Base-by-base conservation (phyloP, 208 protist species). In the Herpetomonas muscarum region DNA sequence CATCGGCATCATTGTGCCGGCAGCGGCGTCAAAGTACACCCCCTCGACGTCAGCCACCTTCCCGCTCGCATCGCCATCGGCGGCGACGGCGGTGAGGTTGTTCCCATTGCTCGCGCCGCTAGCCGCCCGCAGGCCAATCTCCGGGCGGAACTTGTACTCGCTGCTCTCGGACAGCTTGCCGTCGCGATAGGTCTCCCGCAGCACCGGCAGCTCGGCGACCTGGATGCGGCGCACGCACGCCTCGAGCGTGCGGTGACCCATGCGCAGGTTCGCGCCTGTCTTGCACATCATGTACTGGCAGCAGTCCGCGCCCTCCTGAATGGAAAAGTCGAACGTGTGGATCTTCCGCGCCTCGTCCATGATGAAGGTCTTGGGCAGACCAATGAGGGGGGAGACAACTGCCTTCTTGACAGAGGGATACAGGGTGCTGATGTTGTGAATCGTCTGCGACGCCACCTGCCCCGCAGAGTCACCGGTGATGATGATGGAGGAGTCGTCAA, bases 211-310 rank as follows among this genome's bases (percentile, higher is more conserved):
- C 64, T 84, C 74, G n/a, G 55, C 49, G 36, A 82, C 51, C 26
- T 59, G 64, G 44, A 91, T 55, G 29, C 70, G 67, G 44, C 78
- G 71, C 53, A 85, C 71, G 49, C 70, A 85, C 41, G 74, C 63
- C 29, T 64, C 67, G 19, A 91, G 67, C 19, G 76, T 76, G 30
- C 64, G 60, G 17, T 58, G 77, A 5, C 84, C 84, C 60, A 91
- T 87, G 67, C 64, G 67, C 39, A 91, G 75, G 55, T 91, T 91
- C 24, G 84, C 84, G 22, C 80, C 80, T 0, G 71, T 77, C 61
- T 87, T 91, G 71, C 84, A 91, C 80, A 88, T 88, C 80, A 91
- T 87, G 76, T 91, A 91, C 75, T 91, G 84, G 60, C 86, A 93
- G 66, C 86, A 93, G 72, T 93, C 86, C 19, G 76, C 82, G 39